phyloP scores from a whole-genome alignment of 2,329 filamentous ascomycete genomes.

The Pseudogymnoascus destructans region DNA sequence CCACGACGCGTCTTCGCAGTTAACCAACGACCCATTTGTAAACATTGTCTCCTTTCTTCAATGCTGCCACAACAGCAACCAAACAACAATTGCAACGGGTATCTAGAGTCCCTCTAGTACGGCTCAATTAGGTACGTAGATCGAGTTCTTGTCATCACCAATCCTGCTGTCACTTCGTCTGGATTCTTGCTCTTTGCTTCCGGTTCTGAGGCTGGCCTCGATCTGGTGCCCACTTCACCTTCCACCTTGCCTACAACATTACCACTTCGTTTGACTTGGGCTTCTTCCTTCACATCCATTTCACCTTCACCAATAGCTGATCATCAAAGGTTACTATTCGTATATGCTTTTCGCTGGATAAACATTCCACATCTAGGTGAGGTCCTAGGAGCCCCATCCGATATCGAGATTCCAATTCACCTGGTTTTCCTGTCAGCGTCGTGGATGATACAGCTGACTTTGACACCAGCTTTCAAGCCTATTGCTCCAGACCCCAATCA shows the following conservation, averaged over 20 bases:
- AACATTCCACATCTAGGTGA: background rate
- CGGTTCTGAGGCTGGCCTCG: background rate
- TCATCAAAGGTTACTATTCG: background rate
- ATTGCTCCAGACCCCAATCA: background rate
- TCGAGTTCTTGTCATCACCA: background rate
- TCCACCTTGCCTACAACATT: background rate
- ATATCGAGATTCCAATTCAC: background rate
- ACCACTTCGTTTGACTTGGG: background rate
- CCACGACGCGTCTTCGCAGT: background rate
- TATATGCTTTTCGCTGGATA: background rate
- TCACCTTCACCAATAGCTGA: background rate
- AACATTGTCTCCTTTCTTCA: background rate
- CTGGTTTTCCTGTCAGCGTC: background rate
- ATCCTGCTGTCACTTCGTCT: background rate
- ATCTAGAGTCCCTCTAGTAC: conserved; percentile 12
- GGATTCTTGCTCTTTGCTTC: background rate
- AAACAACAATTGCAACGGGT: conserved; percentile 2
- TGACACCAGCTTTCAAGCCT: background rate
- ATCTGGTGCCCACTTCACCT: background rate
- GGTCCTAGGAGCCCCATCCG: background rate
- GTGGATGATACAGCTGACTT: background rate
- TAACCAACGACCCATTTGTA: background rate
- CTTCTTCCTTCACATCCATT: background rate
- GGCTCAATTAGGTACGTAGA: conserved; percentile 10
- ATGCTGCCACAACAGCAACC: background rate